phyloP scores from a whole-genome alignment of 179 eudicot genomes.

The Gypsophila paniculata region DNA sequence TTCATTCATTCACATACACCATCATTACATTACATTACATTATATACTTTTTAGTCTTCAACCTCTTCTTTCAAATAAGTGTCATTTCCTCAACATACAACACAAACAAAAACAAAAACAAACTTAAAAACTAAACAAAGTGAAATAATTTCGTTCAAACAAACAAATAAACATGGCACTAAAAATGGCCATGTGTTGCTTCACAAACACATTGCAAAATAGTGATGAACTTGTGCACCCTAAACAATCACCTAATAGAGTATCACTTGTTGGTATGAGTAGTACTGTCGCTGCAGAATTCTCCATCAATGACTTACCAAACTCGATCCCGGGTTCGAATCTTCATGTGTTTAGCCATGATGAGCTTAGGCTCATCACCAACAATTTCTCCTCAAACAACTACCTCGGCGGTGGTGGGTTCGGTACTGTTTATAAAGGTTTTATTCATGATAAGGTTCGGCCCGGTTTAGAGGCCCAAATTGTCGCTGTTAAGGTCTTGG shows the following conservation, averaged over 20 bases:
- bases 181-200: conserved; percentile 35
- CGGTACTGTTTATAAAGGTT: conserved; percentile 86
- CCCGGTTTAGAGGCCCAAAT: conserved; percentile 73
- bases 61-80: conserved; percentile 27
- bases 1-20: conserved; percentile 20
- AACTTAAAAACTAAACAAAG: neutral
- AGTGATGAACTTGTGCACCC: conserved; percentile 34
- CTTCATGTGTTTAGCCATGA: conserved; percentile 59
- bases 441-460: conserved; percentile 49
- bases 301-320: conserved; percentile 48
- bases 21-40: conserved; percentile 5
- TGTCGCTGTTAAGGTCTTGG: conserved; percentile 81
- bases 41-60: too few relatives aligned
- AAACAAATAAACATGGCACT: conserved; percentile 27
- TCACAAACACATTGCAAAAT: conserved; percentile 23
- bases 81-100: conserved; percentile 5
- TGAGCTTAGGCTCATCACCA: conserved; percentile 65
- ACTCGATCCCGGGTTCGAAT: conserved; percentile 49
- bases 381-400: conserved; percentile 49
- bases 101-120: neutral
- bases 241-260: conserved; percentile 28
- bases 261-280: conserved; percentile 23
- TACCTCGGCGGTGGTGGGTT: conserved; percentile 89
- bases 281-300: conserved; percentile 24
- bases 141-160: neutral